Base-by-base conservation (phyloP, 768 basidiomycete genomes). In the Amanita pallidorosea region DNA sequence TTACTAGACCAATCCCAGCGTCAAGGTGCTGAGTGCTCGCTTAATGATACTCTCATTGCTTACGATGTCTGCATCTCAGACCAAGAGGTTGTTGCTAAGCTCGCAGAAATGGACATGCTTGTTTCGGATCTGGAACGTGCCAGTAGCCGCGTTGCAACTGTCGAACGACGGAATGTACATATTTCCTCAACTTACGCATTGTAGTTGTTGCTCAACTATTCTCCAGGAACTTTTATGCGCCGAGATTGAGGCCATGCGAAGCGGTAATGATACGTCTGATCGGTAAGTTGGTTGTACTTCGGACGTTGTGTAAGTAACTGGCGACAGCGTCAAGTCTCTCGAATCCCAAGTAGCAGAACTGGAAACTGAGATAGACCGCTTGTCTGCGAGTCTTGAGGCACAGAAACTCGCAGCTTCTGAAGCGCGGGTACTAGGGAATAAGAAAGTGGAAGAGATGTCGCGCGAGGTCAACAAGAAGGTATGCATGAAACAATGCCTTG, bases 71-170 rank as follows among this genome's bases (percentile, higher is more conserved):
- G 13, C 27, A 34, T 36, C 37, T 20, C 54, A 92, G 92, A 98
- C 64, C 90, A 96, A 61, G 95, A 97, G 62, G 85, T 89, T 8
- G 75, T 92, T 4, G 79, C 91, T 2, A 88, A 92, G 56, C 76
- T 97, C 18, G 85, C 88, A 0, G 95, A 99, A 63, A 76, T 95
- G 51, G 96, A 99, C 61, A 88, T 97, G 82, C 81, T 97, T 58
- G 85, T 88, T 22, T 88, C 87, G 11, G 96, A 99, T 68, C 72
- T 98, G 37, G 91, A 94, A 58, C 79, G 92, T 15, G 93, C 96
- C n/a, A 98, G 94, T 60, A 88, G 82, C 59, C 82, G 95, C 15
- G 88, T 97, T 2, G 90, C 88, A 0, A 82, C 86, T 2, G 86
- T 98, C 34, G 95, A 98, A 66, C 78, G 93, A 55, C 78, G 96